Base-by-base conservation (phyloP, 768 basidiomycete genomes). In the Boletus vinaceobasis region DNA sequence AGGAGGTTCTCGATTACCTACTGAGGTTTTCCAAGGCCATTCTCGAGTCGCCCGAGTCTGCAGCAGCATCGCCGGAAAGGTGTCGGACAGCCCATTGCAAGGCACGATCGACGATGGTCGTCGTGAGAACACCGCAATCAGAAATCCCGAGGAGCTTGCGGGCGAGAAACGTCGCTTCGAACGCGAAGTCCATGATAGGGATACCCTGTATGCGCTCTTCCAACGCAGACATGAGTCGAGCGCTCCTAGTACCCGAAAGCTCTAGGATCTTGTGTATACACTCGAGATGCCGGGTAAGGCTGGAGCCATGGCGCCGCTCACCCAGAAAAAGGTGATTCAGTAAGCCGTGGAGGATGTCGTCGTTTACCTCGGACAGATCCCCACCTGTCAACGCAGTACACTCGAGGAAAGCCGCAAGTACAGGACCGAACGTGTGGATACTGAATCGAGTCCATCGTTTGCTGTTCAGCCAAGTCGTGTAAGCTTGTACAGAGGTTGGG, bases 11-110 rank as follows among this genome's bases (percentile, higher is more conserved):
- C 5, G 1, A 50, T 17, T 13, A 72, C 77, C 15, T 53, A 80
- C 80, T 66, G n/a, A 82, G 66, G 44, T 67, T 65, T 14, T 68
- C 61, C 6, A 81, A 46, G 15, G 69, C 59, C 15, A 50, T 52
- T 27, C 63, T 51, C 7, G 47, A 39, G 13, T 55, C 59, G 9
- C 63, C 68, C 7, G 61, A 61, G 19, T 65, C 57, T 14, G n/a
- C 6, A 13, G 62, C 6, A 13, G 62, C 65, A 1, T 75, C 72
- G 11, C 57, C 67, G 0, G 78, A 74, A 52, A 84, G 71, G 23
- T 67, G 64, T 39, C 78, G 72, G 5, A 84, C 78, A 14, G 78
- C 76, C 79, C 82, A 82, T 50, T 81, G 77, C 61, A 86, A 62
- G 1, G 74, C 77, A 44, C 73, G 71, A 45, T 85, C 77, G 7